Base-by-base conservation (phyloP, 2,329 filamentous ascomycete species). In the Akanthomyces lecanii region DNA sequence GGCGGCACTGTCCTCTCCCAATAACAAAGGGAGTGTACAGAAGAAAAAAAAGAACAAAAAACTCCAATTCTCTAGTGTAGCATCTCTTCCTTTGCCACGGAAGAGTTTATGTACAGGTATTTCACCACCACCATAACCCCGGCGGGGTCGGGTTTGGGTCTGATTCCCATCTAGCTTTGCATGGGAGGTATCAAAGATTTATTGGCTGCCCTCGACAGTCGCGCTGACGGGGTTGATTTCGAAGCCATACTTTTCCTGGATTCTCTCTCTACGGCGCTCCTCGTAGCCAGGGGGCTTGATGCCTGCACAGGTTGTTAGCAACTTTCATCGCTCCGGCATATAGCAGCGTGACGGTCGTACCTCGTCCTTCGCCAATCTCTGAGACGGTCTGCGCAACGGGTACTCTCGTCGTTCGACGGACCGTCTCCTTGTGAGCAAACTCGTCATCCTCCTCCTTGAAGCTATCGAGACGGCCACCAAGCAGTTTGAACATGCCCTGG, bases 241-340 rank as follows among this genome's bases (percentile, higher is more conserved):
- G 71, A 96, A 85, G 64, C 92, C 92, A 72, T 97, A 97, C 76
- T 88, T 91, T 77, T 92, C 88, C 84, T 91, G 88, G 75, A 97
- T 83, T 70, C 91, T 85, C 79, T 92, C 82, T 68, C 86, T 85
- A 75, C 93, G 87, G 76, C 93, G 84, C 81, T 96, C 91, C 69
- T 91, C 89, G 73, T 95, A 97, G 58, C 91, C 91, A 18, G 90
- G 88, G 47, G 85, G 89, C 69, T 88, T 83, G 70, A 97, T 91
- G 62, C 90, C 92, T 97, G 69, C 8, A 60, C 36, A 51, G 18
- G 28, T 44, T 44, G 68, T 71, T 57, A 68, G 61, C 60, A 50
- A 6, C 33, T 36, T 36, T 36, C 2, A 36, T 36, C 33, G 7
- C 30, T 28, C 25, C 4, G 10, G 11, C 40, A 51, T 55, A 63